Conservation (phyloP, 2,329 filamentous ascomycete genomes). For the Cladosporium sp. region DNA sequence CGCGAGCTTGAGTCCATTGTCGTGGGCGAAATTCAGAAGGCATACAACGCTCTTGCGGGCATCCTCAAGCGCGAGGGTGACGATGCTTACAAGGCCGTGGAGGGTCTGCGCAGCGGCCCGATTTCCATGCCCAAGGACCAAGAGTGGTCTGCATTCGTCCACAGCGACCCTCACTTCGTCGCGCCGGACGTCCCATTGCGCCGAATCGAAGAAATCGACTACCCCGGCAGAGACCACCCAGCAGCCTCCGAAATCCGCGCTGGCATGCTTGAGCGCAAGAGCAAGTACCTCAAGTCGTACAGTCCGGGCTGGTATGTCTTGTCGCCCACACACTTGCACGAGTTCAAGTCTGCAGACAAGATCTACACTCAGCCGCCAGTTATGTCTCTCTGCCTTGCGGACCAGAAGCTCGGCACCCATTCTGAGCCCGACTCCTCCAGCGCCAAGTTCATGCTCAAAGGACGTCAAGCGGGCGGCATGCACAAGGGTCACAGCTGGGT, state of each 20-base stretch:
- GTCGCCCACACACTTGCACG: conserved; percentile 93
- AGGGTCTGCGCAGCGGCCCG: conserved; percentile 77
- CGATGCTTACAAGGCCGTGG: conserved; percentile 70
- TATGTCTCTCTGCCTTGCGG: conserved; percentile 92
- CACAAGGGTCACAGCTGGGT: conserved; percentile 74
- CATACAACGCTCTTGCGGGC: conserved; percentile 88
- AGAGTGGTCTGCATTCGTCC: conserved; percentile 84
- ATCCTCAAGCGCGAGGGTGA: conserved; percentile 91
- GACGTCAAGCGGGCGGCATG: conserved; percentile 86
- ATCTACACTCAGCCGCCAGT: conserved; percentile 75
- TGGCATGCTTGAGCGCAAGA: conserved; percentile 92
- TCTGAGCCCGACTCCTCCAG: conserved; percentile 78
- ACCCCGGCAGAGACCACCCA: conserved; percentile 84
- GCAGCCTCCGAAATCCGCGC: conserved; percentile 80
- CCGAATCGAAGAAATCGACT: conserved; percentile 76
- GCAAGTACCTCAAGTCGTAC: conserved; percentile 97
- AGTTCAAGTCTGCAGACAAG: conserved; percentile 98
- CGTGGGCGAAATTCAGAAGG: conserved; percentile 95
- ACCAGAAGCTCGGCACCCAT: conserved; percentile 92
- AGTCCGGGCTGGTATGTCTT: conserved; percentile 96
- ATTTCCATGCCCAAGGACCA: conserved; percentile 91
- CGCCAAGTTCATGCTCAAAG: conserved; percentile 97
- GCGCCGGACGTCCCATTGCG: conserved; percentile 78
- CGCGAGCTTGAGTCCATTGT: conserved; percentile 95
- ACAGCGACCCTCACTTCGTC: conserved; percentile 77